Conservation (phyloP, 163 green algal species). For the Dunaliella salina region DNA sequence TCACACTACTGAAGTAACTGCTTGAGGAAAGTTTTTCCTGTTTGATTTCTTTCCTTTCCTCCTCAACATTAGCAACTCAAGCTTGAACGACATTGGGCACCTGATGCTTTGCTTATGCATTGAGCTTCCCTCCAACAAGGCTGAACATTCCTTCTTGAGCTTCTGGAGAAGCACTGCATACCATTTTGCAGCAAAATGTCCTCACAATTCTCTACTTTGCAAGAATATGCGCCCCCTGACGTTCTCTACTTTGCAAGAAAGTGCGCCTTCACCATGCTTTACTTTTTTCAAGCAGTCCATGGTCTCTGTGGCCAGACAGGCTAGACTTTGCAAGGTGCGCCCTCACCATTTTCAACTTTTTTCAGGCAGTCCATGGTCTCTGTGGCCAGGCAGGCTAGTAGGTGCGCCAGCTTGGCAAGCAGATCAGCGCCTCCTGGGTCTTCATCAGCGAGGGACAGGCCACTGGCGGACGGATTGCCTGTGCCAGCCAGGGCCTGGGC, state of each 20-base stretch:
- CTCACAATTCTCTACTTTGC: too few relatives aligned
- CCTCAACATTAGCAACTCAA: too few relatives aligned
- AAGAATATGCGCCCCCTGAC: background rate
- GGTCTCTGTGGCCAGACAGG: slow-evolving; percentile 74
- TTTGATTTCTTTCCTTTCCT: too few relatives aligned
- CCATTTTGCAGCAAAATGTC: too few relatives aligned
- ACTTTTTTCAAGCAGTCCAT: slow-evolving; percentile 83
- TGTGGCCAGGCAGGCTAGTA: slow-evolving; percentile 74
- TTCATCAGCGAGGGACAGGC: background rate
- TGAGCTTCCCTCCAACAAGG: too few relatives aligned
- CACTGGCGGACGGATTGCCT: background rate
- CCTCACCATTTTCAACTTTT: slow-evolving; percentile 76
- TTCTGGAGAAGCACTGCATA: too few relatives aligned
- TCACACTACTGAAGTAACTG: too few relatives aligned
- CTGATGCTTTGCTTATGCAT: too few relatives aligned
- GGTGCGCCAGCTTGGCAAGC: slow-evolving; percentile 51
- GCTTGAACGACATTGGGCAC: too few relatives aligned
- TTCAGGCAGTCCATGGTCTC: slow-evolving; percentile 87
- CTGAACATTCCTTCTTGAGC: too few relatives aligned
- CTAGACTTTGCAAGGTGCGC: slow-evolving; percentile 73
- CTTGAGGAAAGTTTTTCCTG: too few relatives aligned
- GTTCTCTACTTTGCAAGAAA: background rate
- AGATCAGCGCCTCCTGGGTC: slow-evolving; percentile 38
- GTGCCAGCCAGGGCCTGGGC: background rate
- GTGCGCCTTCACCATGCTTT: slow-evolving; percentile 77